Base-by-base conservation (phyloP, 495 filamentous ascomycete species). In the Venustampulla echinocandica region DNA sequence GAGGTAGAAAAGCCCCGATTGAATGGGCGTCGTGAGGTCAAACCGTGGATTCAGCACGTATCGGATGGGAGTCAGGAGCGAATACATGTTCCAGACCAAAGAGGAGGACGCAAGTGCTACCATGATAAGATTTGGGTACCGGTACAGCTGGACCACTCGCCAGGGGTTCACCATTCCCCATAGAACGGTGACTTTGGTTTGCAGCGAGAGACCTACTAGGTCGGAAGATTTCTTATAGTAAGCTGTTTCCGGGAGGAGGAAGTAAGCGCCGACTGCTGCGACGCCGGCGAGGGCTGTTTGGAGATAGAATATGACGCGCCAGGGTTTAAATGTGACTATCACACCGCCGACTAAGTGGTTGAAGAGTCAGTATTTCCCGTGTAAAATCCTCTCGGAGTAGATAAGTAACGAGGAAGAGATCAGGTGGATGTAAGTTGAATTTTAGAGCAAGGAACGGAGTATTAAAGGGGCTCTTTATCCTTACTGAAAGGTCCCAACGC, bases 31-130 rank as follows among this genome's bases (percentile, higher is more conserved):
- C 6, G 71, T 73, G 15, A 88, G 71, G 49, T 79, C 46, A 65
- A 85, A 87, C 14, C 82, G 74, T 10, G 82, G 82, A 54, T 85
- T 86, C 0, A 88, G 62, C 6, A 86, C 77, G 56, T 84, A 85
- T 21, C 81, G 79, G 56, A 86, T 85, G 1, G 83, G 82, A 1
- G 82, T 87, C 11, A 87, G 67, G 3, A 86, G 68, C 20, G 70
- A 75, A 54, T 86, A 87, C 69, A 83, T 81, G 53, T 83, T 85
- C 80, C 78, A 86, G 41, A 86, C 75, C 1, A 85, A 68, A 21
- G 75, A 69, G 1, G 72, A 70, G 15, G 74, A 75, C 1, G 80
- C 78, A 0, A 86, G 49, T 4, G 73, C 77, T 0, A 74, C 74
- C 44, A 78, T 69, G 40, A 82, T 64, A 10, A 86, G 66, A 55